Evolutionary conservation across 169 alveolate genomes (phyloP).

Genomic region (Cardiosporidium cionae): DNA sequence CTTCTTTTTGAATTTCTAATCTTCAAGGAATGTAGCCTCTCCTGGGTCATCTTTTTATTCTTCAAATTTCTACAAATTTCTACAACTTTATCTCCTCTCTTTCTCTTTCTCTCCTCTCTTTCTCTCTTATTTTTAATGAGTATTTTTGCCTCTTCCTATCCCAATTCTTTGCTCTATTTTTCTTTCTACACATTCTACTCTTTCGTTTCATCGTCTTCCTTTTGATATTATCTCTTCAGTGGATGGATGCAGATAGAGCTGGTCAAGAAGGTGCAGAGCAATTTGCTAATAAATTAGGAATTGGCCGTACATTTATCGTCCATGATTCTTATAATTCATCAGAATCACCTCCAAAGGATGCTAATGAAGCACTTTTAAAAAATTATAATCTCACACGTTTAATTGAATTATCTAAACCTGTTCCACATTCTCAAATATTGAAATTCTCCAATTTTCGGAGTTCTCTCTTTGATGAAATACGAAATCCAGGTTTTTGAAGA

Average conservation of each 20-base stretch:
- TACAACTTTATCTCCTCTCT: too few species aligned
- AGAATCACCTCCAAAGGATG: conserved; percentile 59
- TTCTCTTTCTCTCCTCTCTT: too few species aligned
- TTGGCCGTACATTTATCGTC: conserved; percentile 74
- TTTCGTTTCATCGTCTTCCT: background rate
- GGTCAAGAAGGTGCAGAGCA: conserved; percentile 82
- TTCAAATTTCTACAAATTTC: too few species aligned
- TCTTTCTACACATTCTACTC: background rate
- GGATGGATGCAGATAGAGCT: conserved; percentile 88
- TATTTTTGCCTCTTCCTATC: too few species aligned
- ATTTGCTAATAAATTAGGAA: conserved; percentile 83
- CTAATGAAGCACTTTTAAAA: conserved; percentile 79
- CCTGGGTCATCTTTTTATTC: too few species aligned
- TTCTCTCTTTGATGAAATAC: conserved; percentile 55
- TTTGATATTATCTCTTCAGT: conserved; percentile 19
- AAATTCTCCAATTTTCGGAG: conserved; percentile 71
- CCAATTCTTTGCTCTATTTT: background rate
- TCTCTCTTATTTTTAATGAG: too few species aligned
- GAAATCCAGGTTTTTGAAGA: conserved; percentile 58
- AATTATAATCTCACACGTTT: conserved; percentile 44
- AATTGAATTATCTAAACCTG: conserved; percentile 53
- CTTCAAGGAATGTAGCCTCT: too few species aligned
- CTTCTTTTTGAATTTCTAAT: too few species aligned
- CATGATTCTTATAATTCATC: conserved; percentile 21
- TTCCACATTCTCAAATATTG: conserved; percentile 75